Evolutionary conservation across 805 yeast genomes (phyloP), one percentile per base, ranked within the genome.

Genomic region (Hanseniaspora lachancei): DNA sequence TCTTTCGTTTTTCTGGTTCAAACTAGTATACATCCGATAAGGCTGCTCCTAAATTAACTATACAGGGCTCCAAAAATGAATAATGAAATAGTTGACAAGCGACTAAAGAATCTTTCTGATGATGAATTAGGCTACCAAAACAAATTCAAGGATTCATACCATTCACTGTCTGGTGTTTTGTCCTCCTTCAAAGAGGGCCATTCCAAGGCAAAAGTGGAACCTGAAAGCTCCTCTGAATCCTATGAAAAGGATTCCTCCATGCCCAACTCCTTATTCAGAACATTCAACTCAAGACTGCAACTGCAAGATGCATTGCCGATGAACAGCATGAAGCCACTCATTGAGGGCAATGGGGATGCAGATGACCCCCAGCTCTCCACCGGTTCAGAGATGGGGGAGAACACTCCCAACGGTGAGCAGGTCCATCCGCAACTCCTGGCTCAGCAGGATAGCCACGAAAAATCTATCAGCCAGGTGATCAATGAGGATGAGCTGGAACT

Each of bases 401-500:
- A 27, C 21, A 16, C 24, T 3, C 20, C 34, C 2, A 36, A 34
- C 2, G 34, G 16, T n/a, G 15, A 34, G 6, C 24, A 29, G 7
- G 32, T 46, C 27, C 38, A 34, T 5, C 49, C 49, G 18, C 49
- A 46, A 13, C 39, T 27, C 5, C 18, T 43, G 35, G 10, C 27
- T 5, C 47, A 27, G 7, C 27, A n/a, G 13, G 35, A 27, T 7
- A 9, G 15, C 24, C 7, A n/a, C 8, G 49, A 46, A 3, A 15
- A 46, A 16, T 34, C 27, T 29, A 46, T 46, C 3, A n/a, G 18
- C 23, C 39, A 46, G 2, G 27, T 32, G n/a, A 8, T 44, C 9
- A 29, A 20, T 5, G 39, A 46, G 23, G 47, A 43, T 20, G 39
- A 46, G n/a, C n/a, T 52, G 34, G 56, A 52, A n/a, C 4, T 52